Evolutionary conservation across 441 rosid genomes (phyloP).

Genomic region (Populus hybrid): DNA sequence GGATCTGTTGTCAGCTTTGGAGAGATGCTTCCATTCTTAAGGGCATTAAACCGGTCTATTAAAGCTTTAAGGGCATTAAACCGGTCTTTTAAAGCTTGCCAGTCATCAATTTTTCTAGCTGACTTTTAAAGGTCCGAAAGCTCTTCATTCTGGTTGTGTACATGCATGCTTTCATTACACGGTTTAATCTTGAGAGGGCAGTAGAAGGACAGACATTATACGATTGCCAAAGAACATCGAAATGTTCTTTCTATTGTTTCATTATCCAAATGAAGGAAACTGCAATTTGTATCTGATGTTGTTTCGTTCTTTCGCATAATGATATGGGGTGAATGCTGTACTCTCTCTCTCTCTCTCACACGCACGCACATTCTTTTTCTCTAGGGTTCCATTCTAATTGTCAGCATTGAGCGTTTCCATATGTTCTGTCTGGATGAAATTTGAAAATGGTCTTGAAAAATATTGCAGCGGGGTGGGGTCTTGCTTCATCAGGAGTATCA

Average conservation of each 20-base stretch:
- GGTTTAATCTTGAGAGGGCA: neutral
- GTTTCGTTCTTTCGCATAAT: neutral
- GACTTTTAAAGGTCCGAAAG: slow-evolving; percentile 11
- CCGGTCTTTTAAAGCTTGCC: neutral
- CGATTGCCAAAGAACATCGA: neutral
- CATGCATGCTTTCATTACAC: neutral
- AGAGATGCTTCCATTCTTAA: neutral
- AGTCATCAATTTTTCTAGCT: neutral
- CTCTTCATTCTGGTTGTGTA: neutral
- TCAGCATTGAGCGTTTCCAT: no score
- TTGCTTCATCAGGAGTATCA: no score
- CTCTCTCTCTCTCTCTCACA: no score
- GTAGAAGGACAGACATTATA: no score
- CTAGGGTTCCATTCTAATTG: no score
- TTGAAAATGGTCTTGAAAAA: no score
- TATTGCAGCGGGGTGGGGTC: no score
- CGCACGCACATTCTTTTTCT: no score
- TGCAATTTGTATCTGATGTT: neutral
- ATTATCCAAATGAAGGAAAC: neutral
- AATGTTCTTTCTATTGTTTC: neutral
- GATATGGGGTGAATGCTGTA: neutral
- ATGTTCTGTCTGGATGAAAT: no score
- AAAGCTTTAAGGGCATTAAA: no score
- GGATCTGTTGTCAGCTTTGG: neutral
- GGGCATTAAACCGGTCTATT: neutral